Base-by-base conservation (phyloP, 2,329 filamentous ascomycete genomes). In the Fusarium stilboides region DNA sequence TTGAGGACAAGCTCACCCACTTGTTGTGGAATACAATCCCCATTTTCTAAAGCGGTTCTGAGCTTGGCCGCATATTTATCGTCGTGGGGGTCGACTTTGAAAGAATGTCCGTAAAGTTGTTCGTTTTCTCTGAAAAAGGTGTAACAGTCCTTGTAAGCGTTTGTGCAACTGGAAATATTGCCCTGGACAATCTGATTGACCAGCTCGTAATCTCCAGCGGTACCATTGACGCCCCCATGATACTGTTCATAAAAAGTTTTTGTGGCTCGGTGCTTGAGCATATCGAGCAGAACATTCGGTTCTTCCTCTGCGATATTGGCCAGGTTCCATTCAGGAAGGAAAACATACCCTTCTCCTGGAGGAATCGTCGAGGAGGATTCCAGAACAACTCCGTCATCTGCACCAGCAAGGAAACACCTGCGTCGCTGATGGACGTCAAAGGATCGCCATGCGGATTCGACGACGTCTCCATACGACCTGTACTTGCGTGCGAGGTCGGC, bases 241-340 rank as follows among this genome's bases (percentile, higher is more conserved):
- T 81, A 83, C 59, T 83, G 81, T 3, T 80, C 65, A 3, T 50
- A 24, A 5, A 83, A 66, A 0, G 76, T 58, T 1, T 55, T 77
- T 1, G 77, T 80, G 36, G 79, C 78, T 8, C 82, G 77, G 36
- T 81, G 69, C 24, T 80, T 77, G 5, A 86, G 62, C 8, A 82
- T 65, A 14, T 79, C 71, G 2, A 85, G 73, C 6, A 84, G 57
- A 3, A 57, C 77, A 3, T 69, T 73, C 0, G 78, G 72, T 1
- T 74, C 22, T 24, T 7, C 22, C 22, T 24, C 68, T 5, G 80
- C 68, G 3, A 85, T 71, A 24, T 85, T 81, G 9, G 70, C 75
- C 1, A 85, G 56, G 57, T 86, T 85, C 77, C 77, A 80, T 47
- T 85, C 84, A 0, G 83, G 81, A 0, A 80, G 68, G 4, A 84